Evolutionary conservation across 352 stramenopile species (phyloP), one percentile per base, ranked within the genome.

Genomic region (Blastocystis sp.): DNA sequence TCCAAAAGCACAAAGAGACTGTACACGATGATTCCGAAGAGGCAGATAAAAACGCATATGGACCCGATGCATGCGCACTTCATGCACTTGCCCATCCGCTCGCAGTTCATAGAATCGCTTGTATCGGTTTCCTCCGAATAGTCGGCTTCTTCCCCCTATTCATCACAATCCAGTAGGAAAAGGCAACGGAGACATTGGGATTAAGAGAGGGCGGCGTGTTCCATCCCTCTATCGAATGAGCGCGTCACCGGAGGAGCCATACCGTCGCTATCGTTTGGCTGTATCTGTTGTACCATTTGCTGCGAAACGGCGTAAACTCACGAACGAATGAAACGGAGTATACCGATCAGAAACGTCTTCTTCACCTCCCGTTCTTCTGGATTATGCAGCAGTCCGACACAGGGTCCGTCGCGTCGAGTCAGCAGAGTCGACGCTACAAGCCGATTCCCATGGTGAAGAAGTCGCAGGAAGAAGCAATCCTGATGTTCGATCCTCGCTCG

Each of bases 361-460:
- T 55, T 55, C 45, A 16, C 16, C 45, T 55, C 16, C n/a, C 16
- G 45, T 55, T 55, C 6, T 55, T 6, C 6, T 55, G 16, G 16
- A 55, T 6, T 6, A 55, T 19, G 24, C 51, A 67, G 39, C 31
- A 33, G 9, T 85, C 74, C 21, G 74, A 85, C 45, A 45, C 55
- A 9, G 66, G 24, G 13, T 85, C 74, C 29, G 55, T 39, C 10
- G 41, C 51, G 24, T 85, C 74, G 24, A 69, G 24, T 33, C 50
- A 67, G 31, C 35, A 31, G 31, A 85, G n/a, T 29, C 74, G 41
- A 67, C 45, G 60, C n/a, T 55, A 55, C 39, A 85, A 50, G 59
- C 35, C 13, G 21, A 33, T 85, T 35, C 51, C 41, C 21, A 29
- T 85, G 9, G 74, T 85, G 33, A 85, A 85, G 74, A 62, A 85